Base-by-base conservation (phyloP, 2,329 filamentous ascomycete species). In the Paecilomyces formosus region DNA sequence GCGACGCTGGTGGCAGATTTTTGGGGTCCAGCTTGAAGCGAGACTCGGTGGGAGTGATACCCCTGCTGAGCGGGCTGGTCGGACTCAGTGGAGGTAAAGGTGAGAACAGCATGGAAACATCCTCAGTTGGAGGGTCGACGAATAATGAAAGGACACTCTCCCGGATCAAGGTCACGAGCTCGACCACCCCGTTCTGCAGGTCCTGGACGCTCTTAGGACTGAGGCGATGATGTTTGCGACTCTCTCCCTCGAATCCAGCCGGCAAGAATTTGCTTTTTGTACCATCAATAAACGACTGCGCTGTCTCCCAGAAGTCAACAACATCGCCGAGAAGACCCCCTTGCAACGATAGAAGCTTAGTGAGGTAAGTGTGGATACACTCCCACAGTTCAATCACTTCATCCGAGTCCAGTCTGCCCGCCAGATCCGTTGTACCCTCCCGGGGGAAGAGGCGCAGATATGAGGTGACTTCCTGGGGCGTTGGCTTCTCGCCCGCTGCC, bases 381-480 rank as follows among this genome's bases (percentile, higher is more conserved):
- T 97, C 92, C 94, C 94, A 99, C 60, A 97, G 83, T 64, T 96
- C 92, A 62, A 96, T 82, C 13, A 97, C 83, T 53, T 93, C 88
- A 2, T 87, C 77, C 0, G 87, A 85, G 71, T 99, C 94, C n/a
- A 92, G 81, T 11, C 86, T 83, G 24, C 82, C 79, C 9, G 79
- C 76, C 63, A 82, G 84, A 58, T 83, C 84, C 56, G 86, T 83
- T 5, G 86, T 78, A 1, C 82, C 79, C 67, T 89, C 89, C 6
- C 87, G 86, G 15, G 85, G 83, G 1, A 94, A 83, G 1, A 88
- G 83, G 33, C 89, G 86, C 52, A 99, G 79, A 71, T 96, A 89
- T 0, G 85, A 83, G 49, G 91, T 90, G 33, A 92, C 82, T 1
- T 82, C 78, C 60, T 87, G 85, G 18, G 87, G 78, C 11, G 82